Conservation (phyloP, 768 basidiomycete genomes). For the Tephrocybe sp. region DNA sequence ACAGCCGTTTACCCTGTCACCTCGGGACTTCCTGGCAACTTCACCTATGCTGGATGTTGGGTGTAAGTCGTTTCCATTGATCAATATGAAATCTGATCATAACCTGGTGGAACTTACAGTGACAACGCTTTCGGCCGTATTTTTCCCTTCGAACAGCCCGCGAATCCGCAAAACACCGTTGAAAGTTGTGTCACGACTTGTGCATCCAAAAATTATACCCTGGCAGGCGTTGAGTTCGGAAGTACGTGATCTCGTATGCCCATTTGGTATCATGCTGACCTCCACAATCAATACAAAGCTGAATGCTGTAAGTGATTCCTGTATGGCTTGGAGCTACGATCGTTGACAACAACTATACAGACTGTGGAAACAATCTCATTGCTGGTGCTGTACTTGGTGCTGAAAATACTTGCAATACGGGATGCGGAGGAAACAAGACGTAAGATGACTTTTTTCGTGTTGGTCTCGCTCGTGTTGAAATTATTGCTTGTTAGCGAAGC, state of each 20-base stretch:
- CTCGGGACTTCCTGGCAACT: constrained; percentile 49
- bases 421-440: constrained; percentile 68
- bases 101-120: neutral
- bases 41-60: constrained; percentile 65
- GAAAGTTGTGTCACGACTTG: constrained; percentile 64
- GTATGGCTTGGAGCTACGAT: too few relatives aligned
- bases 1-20: constrained; percentile 43
- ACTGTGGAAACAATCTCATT: constrained; percentile 67
- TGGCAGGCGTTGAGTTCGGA: constrained; percentile 71
- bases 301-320: constrained; percentile 42
- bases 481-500: constrained; percentile 41
- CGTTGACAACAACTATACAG: constrained; percentile 30
- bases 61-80: constrained; percentile 39
- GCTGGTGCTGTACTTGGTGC: constrained; percentile 53
- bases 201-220: constrained; percentile 47
- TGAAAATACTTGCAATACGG: constrained; percentile 64
- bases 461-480: constrained; percentile 5
- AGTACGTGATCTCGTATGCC: constrained; percentile 30
- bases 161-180: constrained; percentile 44
- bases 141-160: constrained; percentile 31
- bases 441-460: constrained; percentile 27
- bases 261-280: constrained; percentile 2
- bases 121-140: constrained; percentile 68
- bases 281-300: constrained; percentile 19
- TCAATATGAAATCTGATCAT: neutral